These are phyloP conservation scores for Marchantia paleacea DNA, from an alignment of 225 moss, liverwort and hornwort genomes.

Conservation along the genomic window DNA sequence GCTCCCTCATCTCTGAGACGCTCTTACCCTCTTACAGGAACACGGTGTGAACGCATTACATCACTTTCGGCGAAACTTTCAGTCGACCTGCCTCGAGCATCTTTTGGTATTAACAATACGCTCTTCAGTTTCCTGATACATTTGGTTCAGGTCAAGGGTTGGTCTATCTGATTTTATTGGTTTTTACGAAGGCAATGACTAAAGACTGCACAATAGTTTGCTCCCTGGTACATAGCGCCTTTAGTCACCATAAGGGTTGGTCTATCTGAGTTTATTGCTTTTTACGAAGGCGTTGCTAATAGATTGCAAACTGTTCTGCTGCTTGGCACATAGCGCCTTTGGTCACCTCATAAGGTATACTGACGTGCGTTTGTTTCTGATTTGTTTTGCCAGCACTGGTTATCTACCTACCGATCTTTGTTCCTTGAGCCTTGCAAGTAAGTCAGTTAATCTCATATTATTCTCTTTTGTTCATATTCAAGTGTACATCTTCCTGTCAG, in stretches of 20 bases:
- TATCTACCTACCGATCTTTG: constrained; percentile 65
- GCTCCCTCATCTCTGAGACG: not conserved
- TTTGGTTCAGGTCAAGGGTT: not conserved
- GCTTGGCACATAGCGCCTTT: too few relatives aligned
- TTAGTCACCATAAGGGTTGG: too few relatives aligned
- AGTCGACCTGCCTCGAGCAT: constrained; percentile 56
- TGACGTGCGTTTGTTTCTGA: not conserved
- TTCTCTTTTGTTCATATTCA: too few relatives aligned
- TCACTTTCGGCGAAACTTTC: constrained; percentile 54
- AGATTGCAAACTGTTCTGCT: too few relatives aligned
- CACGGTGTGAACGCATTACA: constrained; percentile 63
- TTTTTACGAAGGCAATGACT: too few relatives aligned
- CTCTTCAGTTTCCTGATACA: not conserved
- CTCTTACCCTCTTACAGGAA: constrained; percentile 43
- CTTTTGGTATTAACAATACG: constrained; percentile 46
- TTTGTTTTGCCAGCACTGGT: constrained; percentile 52
- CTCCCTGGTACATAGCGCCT: too few relatives aligned
- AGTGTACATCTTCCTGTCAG: too few relatives aligned
- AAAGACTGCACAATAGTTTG: too few relatives aligned
- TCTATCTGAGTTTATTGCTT: too few relatives aligned
- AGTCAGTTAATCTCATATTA: constrained; percentile 15
- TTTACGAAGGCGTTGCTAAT: too few relatives aligned
- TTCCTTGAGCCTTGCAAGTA: constrained; percentile 72
- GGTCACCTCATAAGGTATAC: not conserved
- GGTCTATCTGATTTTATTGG: not conserved